Evolutionary conservation across 2,329 filamentous ascomycete genomes (phyloP), one percentile per base, ranked within the genome.

Genomic region (Pyrenochaeta sp.): DNA sequence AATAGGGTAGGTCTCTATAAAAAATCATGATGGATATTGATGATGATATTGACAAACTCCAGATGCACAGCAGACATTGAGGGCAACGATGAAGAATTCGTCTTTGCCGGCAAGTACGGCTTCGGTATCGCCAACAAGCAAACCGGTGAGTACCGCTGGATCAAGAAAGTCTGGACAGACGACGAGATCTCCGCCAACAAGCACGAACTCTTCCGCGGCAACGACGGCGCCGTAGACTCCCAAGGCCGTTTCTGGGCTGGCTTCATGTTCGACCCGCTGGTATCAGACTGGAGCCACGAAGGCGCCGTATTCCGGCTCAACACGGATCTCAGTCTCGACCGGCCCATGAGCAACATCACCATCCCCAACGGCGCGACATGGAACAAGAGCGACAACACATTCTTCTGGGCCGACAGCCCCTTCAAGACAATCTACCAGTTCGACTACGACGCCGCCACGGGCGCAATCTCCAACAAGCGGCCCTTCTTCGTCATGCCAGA

Each of bases 301-400:
- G 91, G 90, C 35, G 80, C 85, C 9, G 77, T 96, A 13, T 88
- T 88, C 73, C 81, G 87, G 44, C 86, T 96, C 60, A 81, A 87
- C 65, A 76, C 79, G 10, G 80, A 85, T 62, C 74, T 83, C 35
- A 77, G 76, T 19, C 76, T 86, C 51, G 78, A 83, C 58, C 78
- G 81, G 24, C 77, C 88, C 53, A 77, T 87, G 45, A 75, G 81
- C 39, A 76, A 67, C 41, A 80, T 95, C 58, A 87, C 81, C 22
- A 95, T 96, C 57, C 91, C 92, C 42, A 96, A 96, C 73, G 87
- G 88, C 35, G 84, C 92, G 35, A 87, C 87, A 53, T 96, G 89
- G 88, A 91, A 88, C 28, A 77, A 79, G 9, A 83, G 88, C 63
- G 77, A 83, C 61, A 83, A 82, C 67, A 90, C 80, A 43, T 85